Base-by-base conservation (phyloP, 306 rosid genomes). In the Betula pendula region DNA sequence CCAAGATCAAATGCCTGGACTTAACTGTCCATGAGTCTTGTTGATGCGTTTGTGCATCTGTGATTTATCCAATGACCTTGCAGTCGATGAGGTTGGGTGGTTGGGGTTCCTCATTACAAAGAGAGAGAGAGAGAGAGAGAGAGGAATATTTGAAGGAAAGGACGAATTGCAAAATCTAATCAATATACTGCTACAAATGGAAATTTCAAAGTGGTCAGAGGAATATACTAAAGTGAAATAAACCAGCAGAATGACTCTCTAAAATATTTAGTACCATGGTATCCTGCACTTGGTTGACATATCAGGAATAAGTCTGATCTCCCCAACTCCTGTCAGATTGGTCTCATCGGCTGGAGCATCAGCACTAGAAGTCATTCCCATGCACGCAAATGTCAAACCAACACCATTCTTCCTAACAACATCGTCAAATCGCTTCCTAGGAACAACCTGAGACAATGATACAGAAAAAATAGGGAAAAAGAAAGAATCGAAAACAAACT, bases 221-320 rank as follows among this genome's bases (percentile, higher is more conserved):
- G n/a, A 14, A 60, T 52, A 52, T 71, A 5, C 44, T 22, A 16
- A 71, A 17, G 29, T 47, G 76, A 11, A 43, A 63, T 38, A 62
- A 44, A 62, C 47, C 63, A 50, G 33, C 75, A 78, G 70, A 79
- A 66, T 22, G 49, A 24, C 40, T 43, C 40, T 72, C 38, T 71
- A 68, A 81, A 50, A 45, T 15, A 40, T 2, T 38, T 24, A 27
- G 74, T 90, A 95, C 98, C 98, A 95, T 33, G 98, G 98, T 79
- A 95, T 87, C 74, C 73, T 83, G 75, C 76, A 49, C 81, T 52
- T 84, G 74, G 98, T 90, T 62, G 92, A 94, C 72, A 94, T 85
- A 85, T 94, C 98, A 79, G 98, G 98, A 50, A 86, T 72, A 50
- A 94, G 81, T 81, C 93, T 92, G 81, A 89, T 80, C 92, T 92